Conservation (phyloP, 768 basidiomycete species). For the Phlegmacium glaucopus region DNA sequence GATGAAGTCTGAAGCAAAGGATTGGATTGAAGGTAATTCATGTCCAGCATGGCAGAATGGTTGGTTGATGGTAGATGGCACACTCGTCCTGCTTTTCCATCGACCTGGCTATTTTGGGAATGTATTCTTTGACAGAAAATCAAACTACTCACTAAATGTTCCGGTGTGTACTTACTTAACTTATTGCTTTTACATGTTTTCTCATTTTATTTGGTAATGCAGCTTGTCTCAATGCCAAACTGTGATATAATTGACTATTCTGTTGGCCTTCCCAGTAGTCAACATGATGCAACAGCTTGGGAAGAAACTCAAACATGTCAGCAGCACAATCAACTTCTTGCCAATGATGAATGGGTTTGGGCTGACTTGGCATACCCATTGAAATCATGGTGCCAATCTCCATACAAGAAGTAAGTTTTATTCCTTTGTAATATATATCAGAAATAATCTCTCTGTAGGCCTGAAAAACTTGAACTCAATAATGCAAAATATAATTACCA, state of each 20-base stretch:
- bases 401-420: conserved; percentile 13
- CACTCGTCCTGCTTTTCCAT: conserved; percentile 28
- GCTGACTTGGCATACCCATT: conserved; percentile 36
- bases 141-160: conserved; percentile 35
- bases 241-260: conserved; percentile 33
- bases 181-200: background rate
- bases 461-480: conserved; percentile 15
- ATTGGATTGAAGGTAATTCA: conserved; percentile 31
- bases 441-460: conserved; percentile 8
- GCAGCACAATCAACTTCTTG: conserved; percentile 19
- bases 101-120: conserved; percentile 31
- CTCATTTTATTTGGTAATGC: background rate
- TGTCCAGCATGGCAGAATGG: conserved; percentile 32
- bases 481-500: conserved; percentile 21
- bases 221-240: conserved; percentile 27
- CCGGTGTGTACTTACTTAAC: conserved; percentile 19
- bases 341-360: conserved; percentile 30
- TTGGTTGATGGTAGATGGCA: conserved; percentile 36
- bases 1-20: conserved; percentile 35
- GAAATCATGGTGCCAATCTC: conserved; percentile 10
- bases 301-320: conserved; percentile 17
- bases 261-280: conserved; percentile 30
- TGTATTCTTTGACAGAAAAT: conserved; percentile 35
- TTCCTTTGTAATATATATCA: background rate
- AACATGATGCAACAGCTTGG: conserved; percentile 34